Evolutionary conservation across 306 rosid genomes (phyloP).

Genomic region (Luffa acutangula): DNA sequence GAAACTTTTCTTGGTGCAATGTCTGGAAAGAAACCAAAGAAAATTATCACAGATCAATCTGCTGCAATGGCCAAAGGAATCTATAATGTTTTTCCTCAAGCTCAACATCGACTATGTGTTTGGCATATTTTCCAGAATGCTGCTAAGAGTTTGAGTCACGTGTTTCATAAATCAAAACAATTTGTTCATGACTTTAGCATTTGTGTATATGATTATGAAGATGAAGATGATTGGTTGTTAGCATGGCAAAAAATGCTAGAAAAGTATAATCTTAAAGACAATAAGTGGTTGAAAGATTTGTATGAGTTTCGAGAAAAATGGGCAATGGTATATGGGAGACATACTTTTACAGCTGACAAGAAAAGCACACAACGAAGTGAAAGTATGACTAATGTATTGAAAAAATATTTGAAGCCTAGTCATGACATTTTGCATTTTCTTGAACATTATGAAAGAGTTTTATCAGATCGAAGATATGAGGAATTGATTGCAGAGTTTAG

Average conservation of each 20-base stretch:
- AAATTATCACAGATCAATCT: constrained; percentile 12
- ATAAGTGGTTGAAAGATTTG: neutral
- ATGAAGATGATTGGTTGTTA: constrained; percentile 4
- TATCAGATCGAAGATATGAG: neutral
- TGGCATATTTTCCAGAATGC: constrained; percentile 2
- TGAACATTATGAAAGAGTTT: constrained; percentile 6
- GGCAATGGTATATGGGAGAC: neutral
- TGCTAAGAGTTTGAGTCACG: neutral
- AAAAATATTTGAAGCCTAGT: constrained; percentile 4
- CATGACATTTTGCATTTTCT: neutral
- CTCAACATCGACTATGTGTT: neutral
- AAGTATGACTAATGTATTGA: neutral
- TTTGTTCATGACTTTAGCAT: neutral
- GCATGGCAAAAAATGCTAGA: constrained; percentile 12
- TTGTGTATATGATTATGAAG: constrained; percentile 5
- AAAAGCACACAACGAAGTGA: neutral
- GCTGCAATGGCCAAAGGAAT: too few species aligned
- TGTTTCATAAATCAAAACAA: neutral
- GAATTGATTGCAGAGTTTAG: constrained; percentile 2
- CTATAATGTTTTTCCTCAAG: neutral
- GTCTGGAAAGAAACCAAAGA: too few species aligned
- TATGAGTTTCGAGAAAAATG: neutral
- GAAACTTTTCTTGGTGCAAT: neutral
- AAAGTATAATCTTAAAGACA: neutral
- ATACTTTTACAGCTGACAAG: too few species aligned